Base-by-base conservation (phyloP, 2,329 filamentous ascomycete species). In the Aspergillus fischeri region DNA sequence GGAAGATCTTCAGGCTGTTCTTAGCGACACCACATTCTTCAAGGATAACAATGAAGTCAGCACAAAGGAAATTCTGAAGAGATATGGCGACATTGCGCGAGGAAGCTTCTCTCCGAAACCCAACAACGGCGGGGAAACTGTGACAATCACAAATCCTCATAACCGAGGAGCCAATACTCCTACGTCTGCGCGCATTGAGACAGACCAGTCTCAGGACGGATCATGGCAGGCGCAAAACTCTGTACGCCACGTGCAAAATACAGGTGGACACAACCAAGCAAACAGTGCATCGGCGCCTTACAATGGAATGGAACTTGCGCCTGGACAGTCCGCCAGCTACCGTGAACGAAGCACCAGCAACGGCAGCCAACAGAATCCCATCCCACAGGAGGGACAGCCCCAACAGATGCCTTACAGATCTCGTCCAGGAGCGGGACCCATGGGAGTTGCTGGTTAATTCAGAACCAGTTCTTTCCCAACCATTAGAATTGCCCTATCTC, bases 61-160 rank as follows among this genome's bases (percentile, higher is more conserved):
- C 1, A 96, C 92, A 5, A 99, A 99, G 74, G 94, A 99, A 69
- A 97, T 99, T 54, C 82, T 99, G 52, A 96, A 93, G 73, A 86
- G 91, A 56, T 97, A 95, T 75, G 92, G 92, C 51, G 91, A 96
- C 69, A 88, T 94, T 60, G 86, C 77, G 76, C 89, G 79, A 78
- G 83, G 77, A 76, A 79, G 74, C 84, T 86, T 75, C 76, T 81
- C 68, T 77, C 81, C 72, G 81, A 86, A 70, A 77, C 66, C 71
- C 24, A 82, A 72, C 63, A 73, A 72, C 77, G 81, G 70, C 77
- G 81, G 74, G 78, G 81, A 74, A 80, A 84, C 73, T 80, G 77
- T 73, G 60, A 77, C 70, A 57, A 73, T 73, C 58, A 76, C 74
- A 45, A 72, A 70, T 28, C 69, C 72, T 41, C 75, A 71, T 50